phyloP scores from a whole-genome alignment of 257 asterid genomes.

The Penstemon newberryi region DNA sequence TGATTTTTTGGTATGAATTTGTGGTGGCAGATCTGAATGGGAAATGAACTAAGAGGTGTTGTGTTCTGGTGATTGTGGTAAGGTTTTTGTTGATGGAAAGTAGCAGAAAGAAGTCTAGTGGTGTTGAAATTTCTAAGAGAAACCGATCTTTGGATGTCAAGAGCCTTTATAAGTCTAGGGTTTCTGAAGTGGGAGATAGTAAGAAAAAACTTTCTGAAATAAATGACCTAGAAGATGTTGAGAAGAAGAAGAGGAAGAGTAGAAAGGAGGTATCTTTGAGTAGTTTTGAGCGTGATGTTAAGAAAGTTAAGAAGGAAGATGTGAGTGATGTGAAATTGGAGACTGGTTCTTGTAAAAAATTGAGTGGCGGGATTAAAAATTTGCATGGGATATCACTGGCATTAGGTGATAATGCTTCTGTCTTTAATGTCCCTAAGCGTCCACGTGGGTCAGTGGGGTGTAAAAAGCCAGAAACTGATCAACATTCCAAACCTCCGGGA shows the following conservation, averaged over 20 bases:
- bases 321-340: constrained; percentile 41
- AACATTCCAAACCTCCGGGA: constrained; percentile 35
- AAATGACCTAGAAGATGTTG: constrained; percentile 40
- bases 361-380: constrained; percentile 35
- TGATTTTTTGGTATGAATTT: constrained; percentile 35
- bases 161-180: constrained; percentile 59
- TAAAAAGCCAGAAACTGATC: constrained; percentile 46
- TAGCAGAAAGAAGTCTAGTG: constrained; percentile 52
- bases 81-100: constrained; percentile 71
- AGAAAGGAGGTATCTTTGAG: constrained; percentile 57
- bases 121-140: constrained; percentile 60
- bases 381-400: constrained; percentile 55
- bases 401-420: constrained; percentile 56
- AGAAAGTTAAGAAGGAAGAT: constrained; percentile 58
- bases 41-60: constrained; percentile 36
- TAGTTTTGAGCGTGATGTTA: constrained; percentile 50
- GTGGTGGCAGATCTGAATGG: constrained; percentile 80
- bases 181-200: constrained; percentile 40
- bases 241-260: constrained; percentile 60
- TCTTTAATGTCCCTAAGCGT: constrained; percentile 72
- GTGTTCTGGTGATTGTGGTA: constrained; percentile 55
- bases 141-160: constrained; percentile 85
- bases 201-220: constrained; percentile 38
- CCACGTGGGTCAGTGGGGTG: constrained; percentile 80
- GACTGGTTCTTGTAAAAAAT: constrained; percentile 36